Base-by-base conservation (phyloP, 495 filamentous ascomycete genomes). In the Aspergillus olivimuriae region DNA sequence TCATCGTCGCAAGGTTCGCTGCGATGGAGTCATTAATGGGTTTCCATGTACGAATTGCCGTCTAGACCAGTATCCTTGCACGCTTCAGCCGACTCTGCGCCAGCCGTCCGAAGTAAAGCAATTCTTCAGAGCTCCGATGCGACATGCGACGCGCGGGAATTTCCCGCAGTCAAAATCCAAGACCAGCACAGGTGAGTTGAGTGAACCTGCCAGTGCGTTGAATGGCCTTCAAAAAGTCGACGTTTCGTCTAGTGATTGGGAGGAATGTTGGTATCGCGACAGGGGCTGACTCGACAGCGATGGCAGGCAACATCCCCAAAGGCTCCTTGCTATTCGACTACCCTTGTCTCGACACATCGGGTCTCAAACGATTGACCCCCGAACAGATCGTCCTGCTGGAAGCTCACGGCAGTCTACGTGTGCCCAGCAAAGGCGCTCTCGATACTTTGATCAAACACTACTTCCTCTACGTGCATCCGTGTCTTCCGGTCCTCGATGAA, bases 31-130 rank as follows among this genome's bases (percentile, higher is more conserved):
- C 14, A 51, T 51, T 28, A 51, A 43, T 24, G 48, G 48, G 11
- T 51, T 51, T n/a, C 48, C 48, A 33, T 51, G 48, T 33, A 51
- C 48, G 30, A 51, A 51, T 35, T 51, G 48, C 34, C 48, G 48
- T 26, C 34, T 51, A 14, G 48, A 51, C 33, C 41, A 39, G 7
- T 30, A 33, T 17, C 17, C 48, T 20, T 51, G 48, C 39, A 39
- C 43, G 2, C 8, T 51, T 6, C 48, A 46, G 20, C 41, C 48
- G 7, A 42, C 17, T 2, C 15, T 38, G 5, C 17, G 48, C 8
- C 44, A 46, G 22, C 43, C 36, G n/a, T 39, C 38, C 16, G 41
- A 39, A 4, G 48, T 31, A 21, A 51, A 43, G 37, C 48, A 51
- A 28, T 10, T 51, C 26, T 28, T 43, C 26, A 33, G 18, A 12